Evolutionary conservation across 1,284 basidiomycete species (phyloP).

Genomic region (Apiotrichum porosum): DNA sequence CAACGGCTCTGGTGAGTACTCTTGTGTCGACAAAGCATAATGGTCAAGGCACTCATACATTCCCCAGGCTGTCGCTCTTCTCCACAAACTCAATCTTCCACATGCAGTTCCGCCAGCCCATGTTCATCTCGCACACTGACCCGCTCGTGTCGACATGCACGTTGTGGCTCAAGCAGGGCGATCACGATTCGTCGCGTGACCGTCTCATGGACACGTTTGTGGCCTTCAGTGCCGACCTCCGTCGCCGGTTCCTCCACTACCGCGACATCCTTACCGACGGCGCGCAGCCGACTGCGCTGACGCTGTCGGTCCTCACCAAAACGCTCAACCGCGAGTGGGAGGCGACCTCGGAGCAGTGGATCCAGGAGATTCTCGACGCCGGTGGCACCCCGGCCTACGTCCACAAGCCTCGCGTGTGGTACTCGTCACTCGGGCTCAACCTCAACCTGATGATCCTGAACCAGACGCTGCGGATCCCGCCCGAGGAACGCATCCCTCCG

Average conservation of each 20-base stretch:
- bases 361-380: conserved; percentile 33
- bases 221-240: conserved; percentile 31
- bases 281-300: conserved; percentile 21
- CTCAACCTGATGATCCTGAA: conserved; percentile 38
- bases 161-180: conserved; percentile 23
- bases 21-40: too few relatives aligned
- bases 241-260: conserved; percentile 33
- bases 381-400: conserved; percentile 25
- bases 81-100: conserved; percentile 37
- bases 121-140: conserved; percentile 33
- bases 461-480: conserved; percentile 32
- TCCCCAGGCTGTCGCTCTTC: conserved; percentile 33
- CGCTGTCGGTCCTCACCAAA: conserved; percentile 28
- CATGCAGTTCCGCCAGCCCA: conserved; percentile 40
- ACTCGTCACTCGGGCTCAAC: conserved; percentile 29
- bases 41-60: too few relatives aligned
- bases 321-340: conserved; percentile 38
- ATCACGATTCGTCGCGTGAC: conserved; percentile 14
- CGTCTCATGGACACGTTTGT: conserved; percentile 28
- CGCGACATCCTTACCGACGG: conserved; percentile 26
- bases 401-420: conserved; percentile 35
- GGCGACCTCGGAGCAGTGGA: conserved; percentile 29
- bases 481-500: conserved; percentile 24
- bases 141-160: conserved; percentile 25
- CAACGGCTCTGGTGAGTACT: conserved; percentile 33